Evolutionary conservation across 2,329 filamentous ascomycete species (phyloP).

Genomic region (Calonectria hongkongensis): DNA sequence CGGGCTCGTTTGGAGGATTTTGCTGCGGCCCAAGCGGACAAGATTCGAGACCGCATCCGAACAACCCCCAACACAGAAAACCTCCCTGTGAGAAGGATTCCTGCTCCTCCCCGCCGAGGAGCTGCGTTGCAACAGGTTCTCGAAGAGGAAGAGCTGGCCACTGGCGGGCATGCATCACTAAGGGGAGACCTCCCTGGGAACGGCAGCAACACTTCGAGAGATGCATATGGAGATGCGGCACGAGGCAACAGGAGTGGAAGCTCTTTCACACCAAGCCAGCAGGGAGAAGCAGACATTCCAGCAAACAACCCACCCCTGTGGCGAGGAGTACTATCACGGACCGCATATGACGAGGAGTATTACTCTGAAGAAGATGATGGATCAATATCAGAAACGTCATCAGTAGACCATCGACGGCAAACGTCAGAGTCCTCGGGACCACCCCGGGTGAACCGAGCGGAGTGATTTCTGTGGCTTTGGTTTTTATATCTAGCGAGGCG

Average conservation of each 20-base stretch:
- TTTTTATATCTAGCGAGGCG: constrained; percentile 57
- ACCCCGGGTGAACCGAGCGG: constrained; percentile 42
- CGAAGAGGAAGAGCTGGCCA: constrained; percentile 69
- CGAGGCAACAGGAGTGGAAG: constrained; percentile 50
- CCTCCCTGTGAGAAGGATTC: constrained; percentile 76
- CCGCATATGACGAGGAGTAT: constrained; percentile 58
- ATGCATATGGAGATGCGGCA: constrained; percentile 48
- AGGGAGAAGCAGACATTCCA: constrained; percentile 54
- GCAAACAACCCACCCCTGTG: constrained; percentile 64
- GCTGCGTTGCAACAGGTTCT: constrained; percentile 74
- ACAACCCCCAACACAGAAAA: constrained; percentile 73
- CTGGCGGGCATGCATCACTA: constrained; percentile 39
- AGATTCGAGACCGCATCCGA: constrained; percentile 73
- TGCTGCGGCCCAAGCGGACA: constrained; percentile 76
- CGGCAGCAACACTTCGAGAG: constrained; percentile 51
- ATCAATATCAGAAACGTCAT: constrained; percentile 56
- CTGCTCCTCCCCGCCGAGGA: constrained; percentile 76
- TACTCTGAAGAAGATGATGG: constrained; percentile 58
- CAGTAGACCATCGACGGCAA: constrained; percentile 52
- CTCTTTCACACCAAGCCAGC: constrained; percentile 49
- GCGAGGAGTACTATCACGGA: constrained; percentile 62
- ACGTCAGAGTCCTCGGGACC: constrained; percentile 53
- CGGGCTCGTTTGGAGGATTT: constrained; percentile 76
- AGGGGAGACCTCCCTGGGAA: constrained; percentile 43
- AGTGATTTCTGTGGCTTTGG: constrained; percentile 37